Evolutionary conservation across 768 basidiomycete genomes (phyloP), one percentile per base, ranked within the genome.

Genomic region (Panus rudis): DNA sequence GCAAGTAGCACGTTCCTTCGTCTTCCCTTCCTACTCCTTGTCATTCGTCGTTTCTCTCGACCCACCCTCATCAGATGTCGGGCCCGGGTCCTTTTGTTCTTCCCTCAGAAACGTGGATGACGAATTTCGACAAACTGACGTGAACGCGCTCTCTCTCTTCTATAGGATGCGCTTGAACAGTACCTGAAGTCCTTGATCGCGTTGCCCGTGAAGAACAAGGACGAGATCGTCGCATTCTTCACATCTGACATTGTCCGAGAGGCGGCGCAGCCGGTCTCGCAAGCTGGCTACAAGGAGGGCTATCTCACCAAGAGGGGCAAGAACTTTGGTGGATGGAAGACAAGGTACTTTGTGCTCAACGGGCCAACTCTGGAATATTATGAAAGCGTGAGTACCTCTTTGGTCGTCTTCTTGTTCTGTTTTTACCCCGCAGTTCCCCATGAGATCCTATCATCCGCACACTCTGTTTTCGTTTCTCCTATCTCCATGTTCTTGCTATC

Each of bases 291-390:
- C 66, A 96, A 94, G 63, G 90, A 94, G 62, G 94, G 93, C 13
- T 94, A 94, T 60, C 68, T 96, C 26, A 97, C 94, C 16, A 97
- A 97, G 66, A 76, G 92, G 45, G 93, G 93, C 17, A 92, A 97
- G 69, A 96, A 91, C 57, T 97, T 98, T 64, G 96, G 96, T 34
- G 92, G 94, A 2, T 93, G 91, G 94, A 93, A 94, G 59, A 91
- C 91, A 20, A 75, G 96, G 32, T 99, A 82, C 63, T 98, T 98
- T 55, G 91, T 97, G 6, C 71, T 97, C 20, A 84, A 90, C 62
- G 92, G 93, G 0, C 83, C 90, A 3, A 76, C 85, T 2, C 71
- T 98, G 39, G 90, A 94, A 57, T 99, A 98, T 63, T 99, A 88
- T 55, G 96, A 98, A 65, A 83, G 79, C 55, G 94, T 97, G 64